Percentiles rank a stretch among this genome's conserved stretches.
Conservation (phyloP, 352 stramenopile genomes). For the Globisporangium mamillatum region DNA sequence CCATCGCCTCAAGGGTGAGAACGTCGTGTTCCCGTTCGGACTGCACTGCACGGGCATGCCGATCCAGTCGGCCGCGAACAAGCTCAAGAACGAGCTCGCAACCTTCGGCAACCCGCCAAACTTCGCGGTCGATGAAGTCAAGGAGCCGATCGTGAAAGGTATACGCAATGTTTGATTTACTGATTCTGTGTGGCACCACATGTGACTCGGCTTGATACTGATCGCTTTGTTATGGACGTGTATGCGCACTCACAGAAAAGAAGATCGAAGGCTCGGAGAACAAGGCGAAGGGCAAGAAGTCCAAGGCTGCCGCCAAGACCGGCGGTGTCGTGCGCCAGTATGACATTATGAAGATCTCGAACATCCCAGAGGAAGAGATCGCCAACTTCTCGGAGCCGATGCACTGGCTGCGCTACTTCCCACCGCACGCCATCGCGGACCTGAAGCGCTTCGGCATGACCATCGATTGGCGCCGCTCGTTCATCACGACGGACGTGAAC, state of each 20-base stretch:
- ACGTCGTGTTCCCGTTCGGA: slow-evolving; percentile 98
- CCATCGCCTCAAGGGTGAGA: slow-evolving; percentile 97
- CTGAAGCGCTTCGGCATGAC: slow-evolving; percentile 96
- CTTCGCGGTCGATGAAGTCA: slow-evolving; percentile 83
- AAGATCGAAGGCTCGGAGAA: slow-evolving; percentile 78
- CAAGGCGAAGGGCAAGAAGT: slow-evolving; percentile 96
- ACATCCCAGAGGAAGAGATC: slow-evolving; percentile 93
- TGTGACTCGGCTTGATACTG: slow-evolving; percentile 1
- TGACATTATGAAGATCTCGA: slow-evolving; percentile 96
- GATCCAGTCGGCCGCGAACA: slow-evolving; percentile 99
- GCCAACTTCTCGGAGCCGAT: slow-evolving; percentile 96
- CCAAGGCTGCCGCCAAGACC: slow-evolving; percentile 98
- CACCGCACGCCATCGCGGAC: slow-evolving; percentile 95
- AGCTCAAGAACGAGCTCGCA: slow-evolving; percentile 97
- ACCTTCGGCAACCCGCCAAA: slow-evolving; percentile 92
- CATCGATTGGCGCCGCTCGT: slow-evolving; percentile 98
- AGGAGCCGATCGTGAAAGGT: slow-evolving; percentile 23
- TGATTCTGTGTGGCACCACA: neutral
- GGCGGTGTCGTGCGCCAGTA: slow-evolving; percentile 97
- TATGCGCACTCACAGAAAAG: slow-evolving; percentile 43
- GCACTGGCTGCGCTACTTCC: slow-evolving; percentile 99
- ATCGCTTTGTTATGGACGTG: neutral
- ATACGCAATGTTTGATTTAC: neutral
- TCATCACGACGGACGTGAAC: slow-evolving; percentile 99
- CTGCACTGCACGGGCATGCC: slow-evolving; percentile 99